Evolutionary conservation across 768 basidiomycete genomes (phyloP), one percentile per base, ranked within the genome.

Genomic region (Tephrocybe sp.): DNA sequence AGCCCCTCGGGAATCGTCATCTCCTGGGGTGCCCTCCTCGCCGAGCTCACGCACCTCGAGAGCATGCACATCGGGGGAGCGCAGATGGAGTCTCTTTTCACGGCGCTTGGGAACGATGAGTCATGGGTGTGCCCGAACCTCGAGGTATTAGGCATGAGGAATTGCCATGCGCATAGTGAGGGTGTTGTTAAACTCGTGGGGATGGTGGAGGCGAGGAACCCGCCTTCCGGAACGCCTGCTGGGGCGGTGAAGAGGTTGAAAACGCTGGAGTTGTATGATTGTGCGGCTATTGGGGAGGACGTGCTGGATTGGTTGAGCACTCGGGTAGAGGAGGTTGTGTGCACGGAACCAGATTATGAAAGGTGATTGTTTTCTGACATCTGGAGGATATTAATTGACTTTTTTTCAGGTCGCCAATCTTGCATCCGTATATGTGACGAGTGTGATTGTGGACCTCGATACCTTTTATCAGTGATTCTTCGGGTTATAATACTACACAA

Each of bases 151-250:
- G 77, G 78, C 22, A 69, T 90, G 75, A 78, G 80, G 55, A 77
- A 72, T 30, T 89, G 87, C 59, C 80, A 83, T 59, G 72, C 79
- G 19, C 83, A 85, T 57, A 74, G 73, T 26, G 86, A 87, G 43
- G 82, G 80, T 22, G 78, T 87, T 21, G 72, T 74, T 43, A 84
- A 83, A 66, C 75, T 90, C 16, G 85, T 91, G 21, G 79, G 80
- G 61, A 76, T 89, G 68, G 76, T 91, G 18, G 86, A 89, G 39
- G 77, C 78, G 48, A 72, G 88, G 44, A 90, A 90, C 60, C 88
- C 89, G 0, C 31, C 26, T 22, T 34, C 26, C 19, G 40, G 51
- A 24, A 34, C 13, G 30, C 18, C 66, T 37, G 66, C 61, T 21
- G 62, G 59, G 11, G 35, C 70, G 28, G 72, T 72, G 37, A 71